Conservation (phyloP, 805 yeast species). For the Jamesozyma hellenica region DNA sequence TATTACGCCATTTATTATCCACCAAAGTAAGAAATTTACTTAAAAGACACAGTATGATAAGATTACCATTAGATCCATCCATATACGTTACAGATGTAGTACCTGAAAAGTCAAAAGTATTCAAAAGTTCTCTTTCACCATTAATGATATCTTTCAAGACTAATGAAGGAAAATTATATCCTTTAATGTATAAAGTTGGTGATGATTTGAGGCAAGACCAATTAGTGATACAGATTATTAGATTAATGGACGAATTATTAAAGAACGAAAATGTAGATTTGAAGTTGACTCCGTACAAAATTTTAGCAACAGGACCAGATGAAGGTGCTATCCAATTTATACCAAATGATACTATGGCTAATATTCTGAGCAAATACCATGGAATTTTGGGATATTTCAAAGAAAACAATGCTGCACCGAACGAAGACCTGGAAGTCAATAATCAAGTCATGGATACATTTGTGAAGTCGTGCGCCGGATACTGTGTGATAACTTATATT, state of each 20-base stretch:
- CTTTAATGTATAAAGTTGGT: slow-evolving; percentile 89
- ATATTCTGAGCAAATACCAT: slow-evolving; percentile 61
- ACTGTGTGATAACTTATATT: slow-evolving; percentile 89
- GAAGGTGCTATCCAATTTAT: slow-evolving; percentile 92
- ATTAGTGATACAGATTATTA: slow-evolving; percentile 85
- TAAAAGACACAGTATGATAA: slow-evolving; percentile 38
- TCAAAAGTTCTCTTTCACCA: slow-evolving; percentile 86
- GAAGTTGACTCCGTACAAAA: slow-evolving; percentile 77
- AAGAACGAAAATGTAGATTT: slow-evolving; percentile 85
- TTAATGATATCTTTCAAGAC: slow-evolving; percentile 72
- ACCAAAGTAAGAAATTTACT: slow-evolving; percentile 34
- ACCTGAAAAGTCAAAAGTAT: slow-evolving; percentile 74
- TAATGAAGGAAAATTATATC: slow-evolving; percentile 41
- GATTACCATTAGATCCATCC: slow-evolving; percentile 77
- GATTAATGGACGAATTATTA: slow-evolving; percentile 79
- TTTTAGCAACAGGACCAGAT: slow-evolving; percentile 78
- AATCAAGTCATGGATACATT: slow-evolving; percentile 79
- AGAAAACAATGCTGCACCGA: slow-evolving; percentile 49
- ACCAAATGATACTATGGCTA: slow-evolving; percentile 84
- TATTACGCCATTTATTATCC: slow-evolving; percentile 40
- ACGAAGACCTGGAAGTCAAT: slow-evolving; percentile 28
- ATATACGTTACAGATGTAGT: slow-evolving; percentile 62
- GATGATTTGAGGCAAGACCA: slow-evolving; percentile 95
- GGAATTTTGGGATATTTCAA: slow-evolving; percentile 67
- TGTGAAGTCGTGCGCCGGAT: slow-evolving; percentile 93